Base-by-base conservation (phyloP, 1,284 basidiomycete species). In the Microbotryomycetes sp. region DNA sequence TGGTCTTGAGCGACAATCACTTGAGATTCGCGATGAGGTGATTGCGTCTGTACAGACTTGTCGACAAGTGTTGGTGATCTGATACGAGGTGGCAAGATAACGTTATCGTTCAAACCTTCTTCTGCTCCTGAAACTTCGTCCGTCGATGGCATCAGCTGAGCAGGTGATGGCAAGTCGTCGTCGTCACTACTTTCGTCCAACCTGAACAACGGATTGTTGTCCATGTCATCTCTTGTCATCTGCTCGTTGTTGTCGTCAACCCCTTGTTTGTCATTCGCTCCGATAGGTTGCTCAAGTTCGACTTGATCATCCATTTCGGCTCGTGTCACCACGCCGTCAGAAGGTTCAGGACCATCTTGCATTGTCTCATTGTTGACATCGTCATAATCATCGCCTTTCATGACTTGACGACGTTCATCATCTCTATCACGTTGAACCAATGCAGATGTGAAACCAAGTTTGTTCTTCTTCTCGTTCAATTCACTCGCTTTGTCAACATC, bases 381-480 rank as follows among this genome's bases (percentile, higher is more conserved):
- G n/a, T 29, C 55, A 15, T 23, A 6, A n/a, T 19, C 6, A 26
- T 30, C 55, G n/a, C 26, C 30, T 30, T 26, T 46, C 54, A 48
- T 49, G 42, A 31, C 32, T 26, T 26, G n/a, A 15, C 22, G 23
- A 31, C 42, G 22, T 48, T 53, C 51, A 14, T 28, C 26, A 23
- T 49, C 36, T 53, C 54, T 16, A 36, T 48, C 51, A 19, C 50
- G 42, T 22, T 59, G 26, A 25, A 46, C 30, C n/a, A 23, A 48
- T 19, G 52, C 63, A 25, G 29, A 49, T 49, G 19, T 54, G 32
- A 47, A 56, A 6, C 36, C 59, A 48, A 47, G 52, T 30, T 2
- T 26, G 26, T 19, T 61, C 55, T 48, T 53, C 46, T 6, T 47
- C 58, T 26, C 42, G 25, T 49, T 49, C 31, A 36, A 51, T 54